Evolutionary conservation across 2,329 filamentous ascomycete genomes (phyloP).

Genomic region (Cadophora malorum): DNA sequence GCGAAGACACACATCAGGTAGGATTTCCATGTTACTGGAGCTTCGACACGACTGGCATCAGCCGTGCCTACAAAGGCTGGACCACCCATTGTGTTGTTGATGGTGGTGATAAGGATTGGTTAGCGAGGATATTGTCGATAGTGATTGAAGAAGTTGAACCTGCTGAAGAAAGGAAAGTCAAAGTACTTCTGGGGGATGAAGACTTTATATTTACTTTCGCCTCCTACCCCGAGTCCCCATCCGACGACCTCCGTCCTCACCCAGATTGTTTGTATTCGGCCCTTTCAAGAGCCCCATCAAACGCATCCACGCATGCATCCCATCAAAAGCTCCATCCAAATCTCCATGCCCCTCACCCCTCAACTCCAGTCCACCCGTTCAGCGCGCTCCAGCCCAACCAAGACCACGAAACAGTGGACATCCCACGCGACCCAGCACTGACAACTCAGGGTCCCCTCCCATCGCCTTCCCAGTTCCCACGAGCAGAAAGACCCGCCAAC

Average conservation of each 20-base stretch:
- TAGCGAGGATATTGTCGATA: constrained; percentile 5
- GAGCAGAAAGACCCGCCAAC: constrained; percentile 18
- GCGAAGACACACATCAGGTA: constrained; percentile 74
- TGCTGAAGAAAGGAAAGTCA: background rate
- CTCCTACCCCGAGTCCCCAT: background rate
- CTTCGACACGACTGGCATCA: constrained; percentile 67
- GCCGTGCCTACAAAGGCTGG: constrained; percentile 40
- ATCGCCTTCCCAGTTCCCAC: constrained; percentile 10
- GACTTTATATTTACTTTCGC: constrained; percentile 16
- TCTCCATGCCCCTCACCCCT: constrained; percentile 25
- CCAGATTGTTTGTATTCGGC: constrained; percentile 21
- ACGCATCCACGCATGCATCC: background rate
- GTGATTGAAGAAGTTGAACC: constrained; percentile 19
- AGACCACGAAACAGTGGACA: constrained; percentile 6
- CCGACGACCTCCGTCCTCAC: background rate
- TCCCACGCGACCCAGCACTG: constrained; percentile 12
- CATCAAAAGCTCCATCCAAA: constrained; percentile 1
- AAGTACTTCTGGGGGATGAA: background rate
- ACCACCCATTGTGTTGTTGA: constrained; percentile 31
- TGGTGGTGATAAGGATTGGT: background rate
- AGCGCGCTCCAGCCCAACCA: background rate
- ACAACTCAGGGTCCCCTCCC: background rate
- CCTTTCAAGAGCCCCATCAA: constrained; percentile 24
- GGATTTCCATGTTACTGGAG: constrained; percentile 71
- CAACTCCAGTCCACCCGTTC: constrained; percentile 19